These are phyloP conservation scores for Ceratopteris richardii DNA, from an alignment of 75 land plant genomes.

Conservation along the genomic window DNA sequence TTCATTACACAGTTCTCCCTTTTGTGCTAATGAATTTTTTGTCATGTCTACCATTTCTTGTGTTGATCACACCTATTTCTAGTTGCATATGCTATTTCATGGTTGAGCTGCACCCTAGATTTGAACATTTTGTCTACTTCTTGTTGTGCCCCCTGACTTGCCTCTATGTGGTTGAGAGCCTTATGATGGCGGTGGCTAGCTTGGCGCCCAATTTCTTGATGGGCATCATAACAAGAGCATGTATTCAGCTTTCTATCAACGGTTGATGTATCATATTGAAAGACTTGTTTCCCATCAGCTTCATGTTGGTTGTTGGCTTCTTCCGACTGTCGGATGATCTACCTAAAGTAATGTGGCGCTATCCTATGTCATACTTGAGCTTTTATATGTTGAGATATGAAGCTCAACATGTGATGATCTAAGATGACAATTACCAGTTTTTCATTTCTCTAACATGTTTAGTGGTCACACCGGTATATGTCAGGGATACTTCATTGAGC, in stretches of 20 bases:
- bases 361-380: slow-evolving; percentile 38
- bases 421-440: too few species aligned
- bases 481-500: too few species aligned
- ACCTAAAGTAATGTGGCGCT: slow-evolving; percentile 37
- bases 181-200: too few species aligned
- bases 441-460: too few species aligned
- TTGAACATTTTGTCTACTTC: slow-evolving; percentile 17
- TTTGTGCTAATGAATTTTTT: slow-evolving; percentile 20
- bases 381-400: slow-evolving; percentile 38
- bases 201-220: slow-evolving; percentile 29
- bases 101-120: slow-evolving; percentile 26
- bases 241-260: too few species aligned
- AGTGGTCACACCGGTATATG: too few species aligned
- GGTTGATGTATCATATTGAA: too few species aligned
- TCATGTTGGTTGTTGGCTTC: slow-evolving; percentile 48
- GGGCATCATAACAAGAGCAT: slow-evolving; percentile 31
- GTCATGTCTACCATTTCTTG: slow-evolving; percentile 19
- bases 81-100: slow-evolving; percentile 22
- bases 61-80: slow-evolving; percentile 16
- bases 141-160: slow-evolving; percentile 15
- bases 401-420: too few species aligned
- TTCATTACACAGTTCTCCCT: slow-evolving; percentile 16
- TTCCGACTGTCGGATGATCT: slow-evolving; percentile 36
- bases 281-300: too few species aligned
- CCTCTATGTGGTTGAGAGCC: too few species aligned